Conservation (phyloP, 1,139 yeast genomes). For the Yamadazyma kanchanaburiensis region DNA sequence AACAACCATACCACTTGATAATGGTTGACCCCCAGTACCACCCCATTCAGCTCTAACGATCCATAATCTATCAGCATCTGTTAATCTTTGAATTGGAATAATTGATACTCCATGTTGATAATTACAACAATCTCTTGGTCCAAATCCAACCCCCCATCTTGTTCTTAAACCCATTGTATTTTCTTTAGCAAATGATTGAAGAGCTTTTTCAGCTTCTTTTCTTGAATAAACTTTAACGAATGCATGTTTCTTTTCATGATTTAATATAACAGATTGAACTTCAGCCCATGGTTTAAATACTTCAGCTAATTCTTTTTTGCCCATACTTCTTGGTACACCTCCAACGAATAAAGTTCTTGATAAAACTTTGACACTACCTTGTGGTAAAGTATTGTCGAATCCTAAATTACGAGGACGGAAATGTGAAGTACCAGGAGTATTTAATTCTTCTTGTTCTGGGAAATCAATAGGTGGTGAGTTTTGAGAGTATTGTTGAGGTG, state of each 20-base stretch:
- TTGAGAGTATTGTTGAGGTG: conserved; percentile 2
- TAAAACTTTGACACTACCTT: conserved; percentile 76
- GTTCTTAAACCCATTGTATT: conserved; percentile 64
- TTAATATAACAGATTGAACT: conserved; percentile 85
- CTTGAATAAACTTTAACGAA: conserved; percentile 96
- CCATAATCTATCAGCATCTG: conserved; percentile 94
- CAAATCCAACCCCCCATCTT: conserved; percentile 99
- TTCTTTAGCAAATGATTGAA: conserved; percentile 52
- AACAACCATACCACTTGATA: conserved; percentile 75
- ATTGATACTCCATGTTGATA: conserved; percentile 87
- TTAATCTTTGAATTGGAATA: conserved; percentile 80
- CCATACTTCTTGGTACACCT: conserved; percentile 84
- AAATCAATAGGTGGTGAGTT: background rate
- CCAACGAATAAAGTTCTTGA: conserved; percentile 93
- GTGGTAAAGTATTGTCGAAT: conserved; percentile 69
- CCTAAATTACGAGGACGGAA: conserved; percentile 69
- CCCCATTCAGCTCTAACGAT: conserved; percentile 92
- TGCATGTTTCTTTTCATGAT: conserved; percentile 89
- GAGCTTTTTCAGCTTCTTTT: conserved; percentile 81
- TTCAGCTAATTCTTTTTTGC: conserved; percentile 63
- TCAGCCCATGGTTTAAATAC: conserved; percentile 87
- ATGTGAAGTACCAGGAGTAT: conserved; percentile 68
- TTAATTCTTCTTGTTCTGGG: conserved; percentile 47
- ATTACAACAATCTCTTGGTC: conserved; percentile 97
- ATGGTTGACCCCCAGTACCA: conserved; percentile 91